A percentile compares a stretch with the other conserved stretches of the same genome.
Conservation (phyloP, 345 rosid genomes). For the Eutrema japonicum region DNA sequence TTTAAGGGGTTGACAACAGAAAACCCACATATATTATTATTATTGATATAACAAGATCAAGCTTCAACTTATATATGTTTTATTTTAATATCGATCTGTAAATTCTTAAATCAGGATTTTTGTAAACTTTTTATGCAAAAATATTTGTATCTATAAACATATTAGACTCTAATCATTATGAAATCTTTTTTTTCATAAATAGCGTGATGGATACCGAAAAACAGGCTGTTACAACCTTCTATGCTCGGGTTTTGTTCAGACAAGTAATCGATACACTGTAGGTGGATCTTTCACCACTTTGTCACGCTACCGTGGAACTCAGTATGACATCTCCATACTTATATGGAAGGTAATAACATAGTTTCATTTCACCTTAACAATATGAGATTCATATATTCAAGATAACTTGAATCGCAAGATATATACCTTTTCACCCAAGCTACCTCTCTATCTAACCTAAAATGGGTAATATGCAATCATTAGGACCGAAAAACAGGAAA, state of each 20-base stretch:
- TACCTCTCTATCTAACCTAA: constrained; percentile 1
- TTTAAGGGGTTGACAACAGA: neutral
- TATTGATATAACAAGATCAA: neutral
- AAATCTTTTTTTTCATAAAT: neutral
- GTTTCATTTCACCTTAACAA: neutral
- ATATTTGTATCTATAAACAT: neutral
- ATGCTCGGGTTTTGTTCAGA: constrained; percentile 73
- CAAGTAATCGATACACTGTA: constrained; percentile 56
- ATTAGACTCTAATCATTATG: neutral
- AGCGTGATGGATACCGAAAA: constrained; percentile 66
- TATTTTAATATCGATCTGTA: neutral
- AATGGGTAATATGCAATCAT: constrained; percentile 2
- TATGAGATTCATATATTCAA: constrained; percentile 7
- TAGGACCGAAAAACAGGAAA: constrained; percentile 66
- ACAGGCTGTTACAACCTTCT: constrained; percentile 74
- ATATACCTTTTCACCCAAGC: constrained; percentile 8
- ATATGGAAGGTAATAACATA: constrained; percentile 58
- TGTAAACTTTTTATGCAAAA: neutral
- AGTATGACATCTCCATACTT: constrained; percentile 58
- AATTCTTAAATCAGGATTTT: neutral
- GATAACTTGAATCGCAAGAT: neutral
- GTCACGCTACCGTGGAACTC: constrained; percentile 52
- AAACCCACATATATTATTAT: neutral
- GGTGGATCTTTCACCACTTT: constrained; percentile 63
- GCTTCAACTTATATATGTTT: neutral